Evolutionary conservation across 2,329 filamentous ascomycete species (phyloP).

Genomic region (Colletotrichum simmondsii): DNA sequence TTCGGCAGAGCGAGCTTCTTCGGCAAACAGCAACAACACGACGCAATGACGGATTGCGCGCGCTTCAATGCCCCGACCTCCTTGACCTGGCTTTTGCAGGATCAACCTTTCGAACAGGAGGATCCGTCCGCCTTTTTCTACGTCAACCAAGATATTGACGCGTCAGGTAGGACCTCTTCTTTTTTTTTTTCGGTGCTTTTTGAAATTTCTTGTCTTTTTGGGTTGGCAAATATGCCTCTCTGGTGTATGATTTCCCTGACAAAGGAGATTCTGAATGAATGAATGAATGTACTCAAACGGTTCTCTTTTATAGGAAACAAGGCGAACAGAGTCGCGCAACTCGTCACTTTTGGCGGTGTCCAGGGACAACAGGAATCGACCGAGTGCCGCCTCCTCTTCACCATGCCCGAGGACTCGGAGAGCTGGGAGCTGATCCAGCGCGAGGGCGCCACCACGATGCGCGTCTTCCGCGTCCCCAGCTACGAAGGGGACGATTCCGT

Average conservation of each 20-base stretch:
- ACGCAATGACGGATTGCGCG: slow-evolving; percentile 11
- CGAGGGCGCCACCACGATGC: slow-evolving; percentile 26
- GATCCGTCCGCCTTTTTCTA: slow-evolving; percentile 34
- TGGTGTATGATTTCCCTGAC: background rate
- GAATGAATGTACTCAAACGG: slow-evolving; percentile 6
- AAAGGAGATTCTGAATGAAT: background rate
- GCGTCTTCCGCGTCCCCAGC: slow-evolving; percentile 19
- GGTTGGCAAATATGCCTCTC: background rate
- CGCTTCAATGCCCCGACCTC: slow-evolving; percentile 23
- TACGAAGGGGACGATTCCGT: slow-evolving; percentile 1
- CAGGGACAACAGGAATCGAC: background rate
- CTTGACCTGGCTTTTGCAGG: slow-evolving; percentile 29
- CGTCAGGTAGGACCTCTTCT: slow-evolving; percentile 12
- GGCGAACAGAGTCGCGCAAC: slow-evolving; percentile 31
- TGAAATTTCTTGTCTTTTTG: background rate
- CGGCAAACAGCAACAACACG: background rate
- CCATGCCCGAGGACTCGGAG: slow-evolving; percentile 33
- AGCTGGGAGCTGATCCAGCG: slow-evolving; percentile 35
- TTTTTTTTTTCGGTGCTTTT: too few species aligned
- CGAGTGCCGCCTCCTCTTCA: slow-evolving; percentile 24
- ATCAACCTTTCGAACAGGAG: slow-evolving; percentile 33
- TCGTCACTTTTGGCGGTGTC: slow-evolving; percentile 27
- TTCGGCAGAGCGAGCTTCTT: background rate
- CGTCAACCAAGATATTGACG: slow-evolving; percentile 34
- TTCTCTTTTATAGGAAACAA: slow-evolving; percentile 20